Evolutionary conservation across 257 asterid species (phyloP), one percentile per base, ranked within the genome.

Genomic region (Anisodus acutangulus): DNA sequence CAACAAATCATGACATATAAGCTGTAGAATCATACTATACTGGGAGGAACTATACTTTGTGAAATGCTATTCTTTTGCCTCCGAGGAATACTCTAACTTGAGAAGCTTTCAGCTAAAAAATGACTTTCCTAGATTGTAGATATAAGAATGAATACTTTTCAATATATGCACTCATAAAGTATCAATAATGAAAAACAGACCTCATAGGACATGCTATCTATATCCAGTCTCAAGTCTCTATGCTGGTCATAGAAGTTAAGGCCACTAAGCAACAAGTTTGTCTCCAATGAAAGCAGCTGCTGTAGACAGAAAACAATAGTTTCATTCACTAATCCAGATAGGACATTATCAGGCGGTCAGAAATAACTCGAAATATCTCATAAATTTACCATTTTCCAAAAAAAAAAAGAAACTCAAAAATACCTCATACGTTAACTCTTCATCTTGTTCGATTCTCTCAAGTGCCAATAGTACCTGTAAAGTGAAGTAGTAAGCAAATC

Each of bases 181-280:
- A 60, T 53, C 76, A 62, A n/a, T 45, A 16, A 53, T 62, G 16
- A 67, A 31, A 79, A 84, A 39, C 89, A 12, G 68, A 95, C 99
- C 98, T 95, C 99, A 16, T 95, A 95, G 19, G 98, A 92, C 99
- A 95, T 95, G 94, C 85, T 89, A 89, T 95, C 98, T 15, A 95
- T 95, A 85, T 95, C 97, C 82, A 95, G 83, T 83, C 99, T 92
- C 97, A 95, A 87, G 84, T 91, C 97, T 49, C 95, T 89, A 86
- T 95, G 98, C 83, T 91, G 96, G 84, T 94, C 99, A 72, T 91
- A 88, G 80, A 93, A 90, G 90, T 83, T 91, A 78, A 91, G 93
- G 87, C 95, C 87, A 26, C 92, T 89, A 63, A 89, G 88, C 87
- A 92, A 85, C 83, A 94, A 89, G 62, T 93, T 87, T 49, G 92